These are phyloP conservation scores for Chenopodium album DNA, from an alignment of 148 eudicot genomes.

Conservation along the genomic window DNA sequence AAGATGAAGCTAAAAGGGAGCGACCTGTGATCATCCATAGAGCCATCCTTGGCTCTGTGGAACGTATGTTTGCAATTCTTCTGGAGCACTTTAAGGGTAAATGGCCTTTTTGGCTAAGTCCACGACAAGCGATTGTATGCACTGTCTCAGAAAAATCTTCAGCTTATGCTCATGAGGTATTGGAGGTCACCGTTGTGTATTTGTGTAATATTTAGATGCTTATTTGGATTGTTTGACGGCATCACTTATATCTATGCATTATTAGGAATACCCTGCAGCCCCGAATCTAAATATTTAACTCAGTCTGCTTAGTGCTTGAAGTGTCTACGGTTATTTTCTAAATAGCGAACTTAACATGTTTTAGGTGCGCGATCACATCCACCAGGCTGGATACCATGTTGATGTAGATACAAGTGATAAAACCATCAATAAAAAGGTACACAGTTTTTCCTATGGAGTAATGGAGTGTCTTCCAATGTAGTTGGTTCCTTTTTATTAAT, in stretches of 20 bases:
- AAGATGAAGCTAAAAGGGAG: conserved; percentile 95
- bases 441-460: not conserved
- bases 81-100: conserved; percentile 96
- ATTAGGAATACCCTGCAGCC: not conserved
- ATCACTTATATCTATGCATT: not conserved
- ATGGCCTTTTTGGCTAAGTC: conserved; percentile 99
- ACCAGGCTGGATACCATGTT: conserved; percentile 75
- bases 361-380: conserved; percentile 60
- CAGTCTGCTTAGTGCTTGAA: not conserved
- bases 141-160: conserved; percentile 84
- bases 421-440: conserved; percentile 86
- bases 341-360: not conserved
- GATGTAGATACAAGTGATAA: conserved; percentile 81
- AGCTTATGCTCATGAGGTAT: conserved; percentile 78
- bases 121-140: conserved; percentile 91
- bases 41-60: conserved; percentile 96
- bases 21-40: conserved; percentile 96
- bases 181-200: not conserved
- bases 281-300: not conserved
- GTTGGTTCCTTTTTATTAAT: not conserved
- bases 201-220: not conserved
- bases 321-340: not conserved
- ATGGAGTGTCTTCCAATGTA: not conserved
- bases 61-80: conserved; percentile 97
- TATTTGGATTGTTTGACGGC: not conserved